These are phyloP conservation scores for Penicillium italicum DNA, from an alignment of 2,329 filamentous ascomycete genomes.

Conservation along the genomic window DNA sequence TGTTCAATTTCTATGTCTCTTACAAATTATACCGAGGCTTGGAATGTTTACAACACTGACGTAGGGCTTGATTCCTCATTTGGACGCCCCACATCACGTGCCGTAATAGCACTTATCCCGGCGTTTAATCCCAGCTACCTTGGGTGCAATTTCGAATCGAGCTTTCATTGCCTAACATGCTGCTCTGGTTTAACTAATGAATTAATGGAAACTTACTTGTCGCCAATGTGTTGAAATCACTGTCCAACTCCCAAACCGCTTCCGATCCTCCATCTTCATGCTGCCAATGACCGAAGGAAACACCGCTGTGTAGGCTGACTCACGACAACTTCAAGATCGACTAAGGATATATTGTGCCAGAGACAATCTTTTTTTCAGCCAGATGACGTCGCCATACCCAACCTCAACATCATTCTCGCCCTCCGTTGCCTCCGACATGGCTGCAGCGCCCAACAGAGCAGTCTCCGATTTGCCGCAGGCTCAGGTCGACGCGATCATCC, in stretches of 20 bases:
- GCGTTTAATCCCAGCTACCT: slow-evolving; percentile 13
- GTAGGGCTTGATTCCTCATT: slow-evolving; percentile 17
- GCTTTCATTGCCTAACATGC: slow-evolving; percentile 8
- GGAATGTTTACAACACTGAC: slow-evolving; percentile 4
- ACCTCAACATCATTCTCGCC: slow-evolving; percentile 31
- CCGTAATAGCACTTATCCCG: slow-evolving; percentile 9
- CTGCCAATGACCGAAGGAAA: slow-evolving; percentile 6
- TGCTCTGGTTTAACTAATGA: background rate
- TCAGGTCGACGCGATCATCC: slow-evolving; percentile 48
- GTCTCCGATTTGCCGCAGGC: slow-evolving; percentile 44
- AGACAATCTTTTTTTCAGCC: background rate
- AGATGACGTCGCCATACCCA: slow-evolving; percentile 33
- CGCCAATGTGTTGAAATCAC: slow-evolving; percentile 2
- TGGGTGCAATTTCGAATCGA: slow-evolving; percentile 10
- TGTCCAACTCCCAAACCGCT: background rate
- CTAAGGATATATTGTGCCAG: background rate
- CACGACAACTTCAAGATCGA: slow-evolving; percentile 4
- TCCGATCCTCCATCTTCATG: background rate
- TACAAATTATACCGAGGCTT: background rate
- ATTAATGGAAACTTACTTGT: background rate
- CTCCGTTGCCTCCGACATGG: slow-evolving; percentile 24
- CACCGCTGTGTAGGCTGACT: slow-evolving; percentile 2
- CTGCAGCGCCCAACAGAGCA: slow-evolving; percentile 24
- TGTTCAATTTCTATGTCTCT: background rate
- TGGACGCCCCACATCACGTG: slow-evolving; percentile 24